Percentiles rank a stretch among this genome's conserved stretches.
Evolutionary conservation across 2,329 filamentous ascomycete genomes (phyloP).

Genomic region (Mycogone perniciosa): DNA sequence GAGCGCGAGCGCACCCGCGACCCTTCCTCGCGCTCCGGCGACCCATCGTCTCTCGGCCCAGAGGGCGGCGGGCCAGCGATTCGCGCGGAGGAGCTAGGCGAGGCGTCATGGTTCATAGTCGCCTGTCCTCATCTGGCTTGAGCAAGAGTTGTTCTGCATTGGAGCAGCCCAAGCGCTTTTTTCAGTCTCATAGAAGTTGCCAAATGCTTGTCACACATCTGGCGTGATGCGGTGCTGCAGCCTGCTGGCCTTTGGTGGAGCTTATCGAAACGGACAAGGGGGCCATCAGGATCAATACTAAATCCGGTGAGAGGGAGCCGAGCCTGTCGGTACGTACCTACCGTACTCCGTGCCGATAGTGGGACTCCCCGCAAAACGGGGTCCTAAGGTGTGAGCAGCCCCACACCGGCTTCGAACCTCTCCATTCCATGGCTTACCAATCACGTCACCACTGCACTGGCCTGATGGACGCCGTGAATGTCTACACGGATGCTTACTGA

Average conservation of each 20-base stretch:
- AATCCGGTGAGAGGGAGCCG: constrained; percentile 8
- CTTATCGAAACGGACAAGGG: not conserved
- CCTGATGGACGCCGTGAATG: too few relatives aligned
- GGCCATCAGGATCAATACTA: constrained; percentile 13
- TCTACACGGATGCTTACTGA: too few relatives aligned
- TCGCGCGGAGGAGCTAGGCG: constrained; percentile 35
- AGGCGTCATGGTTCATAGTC: constrained; percentile 48
- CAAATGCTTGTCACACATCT: not conserved
- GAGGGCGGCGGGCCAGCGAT: constrained; percentile 16
- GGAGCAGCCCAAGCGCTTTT: constrained; percentile 8
- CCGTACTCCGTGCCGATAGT: constrained; percentile 3
- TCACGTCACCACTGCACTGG: not conserved
- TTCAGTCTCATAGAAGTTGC: constrained; percentile 1
- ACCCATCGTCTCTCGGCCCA: constrained; percentile 13
- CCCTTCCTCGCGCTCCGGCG: constrained; percentile 13
- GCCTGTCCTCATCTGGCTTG: constrained; percentile 29
- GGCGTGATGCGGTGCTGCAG: not conserved
- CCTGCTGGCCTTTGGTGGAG: not conserved
- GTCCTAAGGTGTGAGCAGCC: constrained; percentile 1
- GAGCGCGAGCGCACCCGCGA: constrained; percentile 14
- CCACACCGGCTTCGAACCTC: not conserved
- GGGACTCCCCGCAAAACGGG: constrained; percentile 15
- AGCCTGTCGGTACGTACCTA: constrained; percentile 11
- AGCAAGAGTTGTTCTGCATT: constrained; percentile 18
- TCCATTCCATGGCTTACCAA: not conserved